Percentiles rank a stretch among this genome's conserved stretches.
These are phyloP conservation scores for Scleroderma bovista DNA, from an alignment of 768 basidiomycete species.

Conservation along the genomic window DNA sequence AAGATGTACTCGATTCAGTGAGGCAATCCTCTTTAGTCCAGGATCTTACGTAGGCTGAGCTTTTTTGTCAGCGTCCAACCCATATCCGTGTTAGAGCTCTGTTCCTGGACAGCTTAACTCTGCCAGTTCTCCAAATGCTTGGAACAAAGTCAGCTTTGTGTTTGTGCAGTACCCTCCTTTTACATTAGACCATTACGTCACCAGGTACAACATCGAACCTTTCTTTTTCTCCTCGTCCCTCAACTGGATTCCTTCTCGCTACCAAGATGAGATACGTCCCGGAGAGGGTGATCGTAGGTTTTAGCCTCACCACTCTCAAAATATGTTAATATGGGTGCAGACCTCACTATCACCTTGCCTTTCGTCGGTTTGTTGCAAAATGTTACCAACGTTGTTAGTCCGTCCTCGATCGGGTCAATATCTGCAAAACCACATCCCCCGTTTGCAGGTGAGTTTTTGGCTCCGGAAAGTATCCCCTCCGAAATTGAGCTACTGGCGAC, in stretches of 20 bases:
- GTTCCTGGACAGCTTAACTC: constrained; percentile 26
- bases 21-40: constrained; percentile 10
- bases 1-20: constrained; percentile 25
- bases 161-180: background rate
- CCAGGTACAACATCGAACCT: constrained; percentile 32
- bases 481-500: constrained; percentile 9
- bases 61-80: constrained; percentile 7
- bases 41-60: background rate
- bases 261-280: constrained; percentile 41
- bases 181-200: too few relatives aligned
- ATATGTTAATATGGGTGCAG: constrained; percentile 38
- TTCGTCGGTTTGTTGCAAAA: constrained; percentile 30
- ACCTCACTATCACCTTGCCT: constrained; percentile 45
- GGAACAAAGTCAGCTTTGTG: constrained; percentile 24
- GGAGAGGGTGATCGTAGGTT: constrained; percentile 44
- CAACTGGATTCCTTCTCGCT: constrained; percentile 58
- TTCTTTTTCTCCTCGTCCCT: constrained; percentile 36
- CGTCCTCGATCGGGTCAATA: background rate
- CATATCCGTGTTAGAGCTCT: constrained; percentile 21
- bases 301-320: constrained; percentile 45
- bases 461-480: background rate
- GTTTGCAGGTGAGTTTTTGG: background rate
- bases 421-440: background rate
- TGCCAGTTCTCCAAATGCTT: constrained; percentile 29
- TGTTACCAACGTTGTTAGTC: background rate